Conservation (phyloP, 805 yeast genomes). For the Brettanomyces custersianus region DNA sequence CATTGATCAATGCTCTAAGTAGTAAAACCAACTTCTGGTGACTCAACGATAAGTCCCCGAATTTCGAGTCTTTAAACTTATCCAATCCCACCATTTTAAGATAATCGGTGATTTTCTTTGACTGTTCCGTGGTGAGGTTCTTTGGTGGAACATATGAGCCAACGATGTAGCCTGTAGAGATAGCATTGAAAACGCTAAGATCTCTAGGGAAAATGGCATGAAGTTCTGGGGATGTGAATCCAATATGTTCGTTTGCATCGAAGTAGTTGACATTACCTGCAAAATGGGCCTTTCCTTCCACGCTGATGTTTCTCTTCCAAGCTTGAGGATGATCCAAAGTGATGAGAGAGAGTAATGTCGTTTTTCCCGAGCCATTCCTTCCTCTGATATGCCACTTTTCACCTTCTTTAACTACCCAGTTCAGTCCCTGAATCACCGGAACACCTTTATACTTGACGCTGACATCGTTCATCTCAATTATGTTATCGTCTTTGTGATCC, state of each 20-base stretch:
- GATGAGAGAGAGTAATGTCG: conserved; percentile 73
- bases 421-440: conserved; percentile 48
- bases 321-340: conserved; percentile 97
- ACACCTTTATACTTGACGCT: conserved; percentile 58
- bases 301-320: conserved; percentile 63
- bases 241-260: conserved; percentile 69
- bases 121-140: conserved; percentile 28
- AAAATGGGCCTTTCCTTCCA: conserved; percentile 59
- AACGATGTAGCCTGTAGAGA: conserved; percentile 67
- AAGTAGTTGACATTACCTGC: conserved; percentile 74
- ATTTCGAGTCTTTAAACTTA: conserved; percentile 27
- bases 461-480: conserved; percentile 51
- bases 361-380: conserved; percentile 87
- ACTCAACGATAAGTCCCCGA: conserved; percentile 52
- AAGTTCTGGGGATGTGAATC: conserved; percentile 85
- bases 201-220: conserved; percentile 73
- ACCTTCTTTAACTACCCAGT: conserved; percentile 61
- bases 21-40: conserved; percentile 74
- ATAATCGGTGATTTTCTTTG: conserved; percentile 33
- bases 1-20: conserved; percentile 66
- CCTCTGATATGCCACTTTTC: conserved; percentile 88
- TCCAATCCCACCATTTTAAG: conserved; percentile 37
- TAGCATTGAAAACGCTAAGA: conserved; percentile 44
- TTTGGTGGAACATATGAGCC: conserved; percentile 54
- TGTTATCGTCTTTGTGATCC: not conserved